Evolutionary conservation across 1,284 basidiomycete genomes (phyloP), one percentile per base, ranked within the genome.

Genomic region (Phenoliferia sp.): DNA sequence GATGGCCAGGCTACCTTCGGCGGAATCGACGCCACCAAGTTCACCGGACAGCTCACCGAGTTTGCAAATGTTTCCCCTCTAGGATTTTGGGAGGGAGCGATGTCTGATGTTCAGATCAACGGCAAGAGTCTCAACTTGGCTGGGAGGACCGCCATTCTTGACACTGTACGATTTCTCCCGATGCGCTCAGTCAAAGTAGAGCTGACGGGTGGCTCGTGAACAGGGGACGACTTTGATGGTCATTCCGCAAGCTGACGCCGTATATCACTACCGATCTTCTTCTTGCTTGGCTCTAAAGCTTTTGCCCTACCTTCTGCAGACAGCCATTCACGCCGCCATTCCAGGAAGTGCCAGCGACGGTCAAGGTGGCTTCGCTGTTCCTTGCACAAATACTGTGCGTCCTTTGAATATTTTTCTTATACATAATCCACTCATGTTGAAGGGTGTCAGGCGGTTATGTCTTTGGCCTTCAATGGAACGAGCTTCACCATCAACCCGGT

Each of bases 81-180:
- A 36, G 66, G 90, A 39, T 93, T 92, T 82, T 93, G 90, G 90
- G 88, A 90, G 90, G 87, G 82, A 12, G 78, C 78, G 4, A 79
- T 93, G 77, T 83, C 85, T 70, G 80, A 80, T 4, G 81, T 88
- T 67, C 81, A 83, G 31, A 84, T 88, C 67, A 81, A 87, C 73
- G 87, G 85, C 26, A 72, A 80, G 57, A 81, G 84, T 76, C 75
- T 84, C 54, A 83, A 84, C 19, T 80, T 90, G 55, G 71, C 77
- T 26, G 84, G 84, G 56, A 86, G 88, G 75, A 86, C 85, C 48
- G 86, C 88, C 62, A 88, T 91, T 78, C 84, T 91, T 73, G 89
- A 91, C 80, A 90, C 61, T 9, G 29, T 39, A 5, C 59, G 34
- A 17, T 52, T 19, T 61, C 31, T 9, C 44, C 17, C 68, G 77